A percentile compares a stretch with the other conserved stretches of the same genome.
Conservation (phyloP, 768 basidiomycete species). For the Amanita thiersii region DNA sequence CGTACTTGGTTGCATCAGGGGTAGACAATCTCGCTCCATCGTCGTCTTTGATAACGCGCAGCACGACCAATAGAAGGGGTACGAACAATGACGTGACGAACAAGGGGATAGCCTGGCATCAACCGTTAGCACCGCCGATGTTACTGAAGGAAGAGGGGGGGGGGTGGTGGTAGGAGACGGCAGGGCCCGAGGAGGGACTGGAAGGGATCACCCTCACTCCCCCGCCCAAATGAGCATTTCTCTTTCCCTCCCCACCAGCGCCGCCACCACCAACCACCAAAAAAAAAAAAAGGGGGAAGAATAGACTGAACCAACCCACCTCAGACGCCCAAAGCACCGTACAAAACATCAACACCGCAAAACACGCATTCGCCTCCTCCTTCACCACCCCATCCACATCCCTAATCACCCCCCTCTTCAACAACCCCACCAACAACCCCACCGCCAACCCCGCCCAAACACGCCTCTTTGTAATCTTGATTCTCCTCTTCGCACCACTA, state of each 20-base stretch:
- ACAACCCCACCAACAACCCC: conserved; percentile 53
- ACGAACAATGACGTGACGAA: conserved; percentile 95
- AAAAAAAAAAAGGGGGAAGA: neutral
- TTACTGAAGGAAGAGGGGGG: no score
- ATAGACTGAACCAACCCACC: conserved; percentile 32
- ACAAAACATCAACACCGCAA: conserved; percentile 83
- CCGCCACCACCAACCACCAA: no score
- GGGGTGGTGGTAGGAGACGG: no score
- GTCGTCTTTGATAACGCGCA: conserved; percentile 64
- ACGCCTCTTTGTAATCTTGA: conserved; percentile 59
- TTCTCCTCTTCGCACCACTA: neutral
- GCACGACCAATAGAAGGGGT: conserved; percentile 80
- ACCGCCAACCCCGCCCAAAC: conserved; percentile 52
- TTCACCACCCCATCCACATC: conserved; percentile 45
- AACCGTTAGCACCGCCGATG: conserved; percentile 2
- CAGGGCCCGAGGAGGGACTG: no score
- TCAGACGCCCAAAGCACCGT: conserved; percentile 97
- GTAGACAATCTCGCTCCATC: conserved; percentile 50
- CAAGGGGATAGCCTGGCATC: conserved; percentile 83
- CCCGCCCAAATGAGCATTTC: no score
- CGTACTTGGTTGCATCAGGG: conserved; percentile 75
- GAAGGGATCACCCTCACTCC: no score
- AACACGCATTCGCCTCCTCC: conserved; percentile 74
- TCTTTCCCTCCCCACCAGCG: no score
- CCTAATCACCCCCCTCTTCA: conserved; percentile 26